Percentiles rank a stretch among this genome's conserved stretches.
Evolutionary conservation across 306 rosid species (phyloP).

Genomic region (Vicia sativa): DNA sequence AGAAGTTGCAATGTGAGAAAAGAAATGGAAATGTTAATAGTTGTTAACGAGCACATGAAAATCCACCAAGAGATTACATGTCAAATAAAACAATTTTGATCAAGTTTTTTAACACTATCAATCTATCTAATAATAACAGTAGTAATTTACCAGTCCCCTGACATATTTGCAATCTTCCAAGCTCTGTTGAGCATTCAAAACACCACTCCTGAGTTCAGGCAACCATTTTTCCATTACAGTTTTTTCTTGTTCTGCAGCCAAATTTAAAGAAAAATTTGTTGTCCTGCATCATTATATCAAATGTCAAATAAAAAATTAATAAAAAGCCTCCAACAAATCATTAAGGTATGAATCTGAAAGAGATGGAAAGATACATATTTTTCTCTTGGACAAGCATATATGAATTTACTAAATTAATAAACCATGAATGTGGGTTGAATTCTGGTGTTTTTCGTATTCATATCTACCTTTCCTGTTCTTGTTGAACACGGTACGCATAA

Average conservation of each 20-base stretch:
- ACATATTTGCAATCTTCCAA: constrained; percentile 91
- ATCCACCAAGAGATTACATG: neutral
- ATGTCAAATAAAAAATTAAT: constrained; percentile 25
- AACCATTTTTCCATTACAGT: constrained; percentile 80
- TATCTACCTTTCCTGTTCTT: constrained; percentile 88
- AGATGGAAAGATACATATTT: constrained; percentile 12
- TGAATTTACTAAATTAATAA: constrained; percentile 11
- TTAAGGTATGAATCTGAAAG: constrained; percentile 5
- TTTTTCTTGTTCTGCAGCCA: constrained; percentile 92
- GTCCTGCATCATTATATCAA: constrained; percentile 60
- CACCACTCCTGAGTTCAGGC: constrained; percentile 83
- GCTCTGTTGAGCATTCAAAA: constrained; percentile 80
- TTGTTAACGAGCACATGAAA: neutral
- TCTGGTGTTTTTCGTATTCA: constrained; percentile 19
- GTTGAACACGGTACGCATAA: constrained; percentile 91
- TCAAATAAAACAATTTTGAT: constrained; percentile 4
- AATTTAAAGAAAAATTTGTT: constrained; percentile 70
- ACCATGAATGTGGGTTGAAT: constrained; percentile 15
- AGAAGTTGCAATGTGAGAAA: constrained; percentile 35
- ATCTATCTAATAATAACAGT: too few relatives aligned
- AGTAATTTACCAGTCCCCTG: constrained; percentile 82
- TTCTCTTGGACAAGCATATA: constrained; percentile 9
- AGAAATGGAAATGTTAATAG: neutral
- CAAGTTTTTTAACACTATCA: too few relatives aligned
- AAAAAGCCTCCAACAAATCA: constrained; percentile 36